A percentile compares a stretch with the other conserved stretches of the same genome.
phyloP scores from a whole-genome alignment of 1,284 basidiomycete genomes.

The Cryptococcus jaspeensis region DNA sequence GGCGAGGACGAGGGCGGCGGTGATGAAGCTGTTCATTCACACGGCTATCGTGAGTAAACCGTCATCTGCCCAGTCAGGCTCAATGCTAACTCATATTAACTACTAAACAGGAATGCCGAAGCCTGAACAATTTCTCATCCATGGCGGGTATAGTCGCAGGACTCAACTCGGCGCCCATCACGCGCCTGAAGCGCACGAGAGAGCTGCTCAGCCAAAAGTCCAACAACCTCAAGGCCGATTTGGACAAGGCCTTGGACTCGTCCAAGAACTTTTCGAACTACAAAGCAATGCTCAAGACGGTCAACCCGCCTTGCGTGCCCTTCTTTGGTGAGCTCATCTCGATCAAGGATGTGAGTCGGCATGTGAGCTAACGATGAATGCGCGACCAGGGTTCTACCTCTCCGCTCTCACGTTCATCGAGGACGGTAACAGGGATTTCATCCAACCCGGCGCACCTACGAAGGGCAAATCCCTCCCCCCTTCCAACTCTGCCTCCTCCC shows the following conservation, averaged over 20 bases:
- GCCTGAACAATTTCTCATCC: slow-evolving; percentile 92
- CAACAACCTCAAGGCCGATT: slow-evolving; percentile 54
- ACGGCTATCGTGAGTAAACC: slow-evolving; percentile 86
- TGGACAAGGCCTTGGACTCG: slow-evolving; percentile 83
- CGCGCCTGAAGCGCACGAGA: slow-evolving; percentile 89
- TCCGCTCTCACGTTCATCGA: slow-evolving; percentile 96
- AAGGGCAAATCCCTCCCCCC: slow-evolving; percentile 15
- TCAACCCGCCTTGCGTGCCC: slow-evolving; percentile 93
- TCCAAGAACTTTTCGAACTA: slow-evolving; percentile 94
- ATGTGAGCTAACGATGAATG: not conserved
- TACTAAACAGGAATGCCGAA: slow-evolving; percentile 69
- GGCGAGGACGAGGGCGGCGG: slow-evolving; percentile 71
- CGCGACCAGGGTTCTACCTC: slow-evolving; percentile 79
- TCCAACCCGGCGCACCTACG: slow-evolving; percentile 10
- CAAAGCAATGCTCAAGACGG: slow-evolving; percentile 75
- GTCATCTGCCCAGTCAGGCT: too few species aligned
- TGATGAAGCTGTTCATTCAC: slow-evolving; percentile 85
- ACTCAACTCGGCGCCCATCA: slow-evolving; percentile 87
- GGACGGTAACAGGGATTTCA: slow-evolving; percentile 86
- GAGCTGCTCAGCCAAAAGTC: slow-evolving; percentile 52
- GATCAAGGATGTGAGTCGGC: not conserved
- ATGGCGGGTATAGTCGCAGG: slow-evolving; percentile 96
- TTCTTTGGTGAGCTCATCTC: slow-evolving; percentile 72
- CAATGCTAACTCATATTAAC: not conserved
- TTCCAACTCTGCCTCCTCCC: slow-evolving; percentile 25